Percentiles rank a stretch among this genome's conserved stretches.
These are phyloP conservation scores for Rhodotorula babjevae DNA, from an alignment of 768 basidiomycete genomes.

Conservation along the genomic window DNA sequence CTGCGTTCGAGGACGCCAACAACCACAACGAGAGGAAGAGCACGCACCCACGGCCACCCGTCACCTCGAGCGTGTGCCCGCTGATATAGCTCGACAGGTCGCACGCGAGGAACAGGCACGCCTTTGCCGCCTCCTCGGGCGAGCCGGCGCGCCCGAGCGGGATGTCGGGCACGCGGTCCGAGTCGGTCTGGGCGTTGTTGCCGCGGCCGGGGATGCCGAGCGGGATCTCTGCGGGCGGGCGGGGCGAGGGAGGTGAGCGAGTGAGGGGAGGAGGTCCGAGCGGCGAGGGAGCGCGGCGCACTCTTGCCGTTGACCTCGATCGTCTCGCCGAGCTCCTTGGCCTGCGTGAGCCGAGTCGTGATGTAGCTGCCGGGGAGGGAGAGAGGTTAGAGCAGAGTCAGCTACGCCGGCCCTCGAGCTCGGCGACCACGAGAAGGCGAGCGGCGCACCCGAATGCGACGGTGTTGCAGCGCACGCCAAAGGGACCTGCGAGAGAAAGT, in stretches of 20 bases:
- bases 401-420: no score
- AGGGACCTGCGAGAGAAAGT: slow-evolving; percentile 49
- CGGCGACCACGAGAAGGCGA: no score
- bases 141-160: slow-evolving; percentile 66
- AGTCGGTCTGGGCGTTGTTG: slow-evolving; percentile 44
- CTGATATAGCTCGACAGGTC: slow-evolving; percentile 73
- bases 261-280: neutral
- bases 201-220: slow-evolving; percentile 66
- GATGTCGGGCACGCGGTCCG: slow-evolving; percentile 38
- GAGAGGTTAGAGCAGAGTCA: neutral
- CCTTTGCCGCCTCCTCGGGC: slow-evolving; percentile 70
- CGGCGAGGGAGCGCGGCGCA: neutral
- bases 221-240: slow-evolving; percentile 52
- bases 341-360: slow-evolving; percentile 69
- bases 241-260: neutral
- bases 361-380: slow-evolving; percentile 51
- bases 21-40: neutral
- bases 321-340: slow-evolving; percentile 69
- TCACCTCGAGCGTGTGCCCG: slow-evolving; percentile 68
- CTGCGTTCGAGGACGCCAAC: no score
- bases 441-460: slow-evolving; percentile 55
- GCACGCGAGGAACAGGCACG: slow-evolving; percentile 70
- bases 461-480: slow-evolving; percentile 75
- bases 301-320: slow-evolving; percentile 77
- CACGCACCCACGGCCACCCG: neutral